Percentiles rank a stretch among this genome's conserved stretches.
phyloP scores from a whole-genome alignment of 169 alveolate species.

The Plasmodium vivax region DNA sequence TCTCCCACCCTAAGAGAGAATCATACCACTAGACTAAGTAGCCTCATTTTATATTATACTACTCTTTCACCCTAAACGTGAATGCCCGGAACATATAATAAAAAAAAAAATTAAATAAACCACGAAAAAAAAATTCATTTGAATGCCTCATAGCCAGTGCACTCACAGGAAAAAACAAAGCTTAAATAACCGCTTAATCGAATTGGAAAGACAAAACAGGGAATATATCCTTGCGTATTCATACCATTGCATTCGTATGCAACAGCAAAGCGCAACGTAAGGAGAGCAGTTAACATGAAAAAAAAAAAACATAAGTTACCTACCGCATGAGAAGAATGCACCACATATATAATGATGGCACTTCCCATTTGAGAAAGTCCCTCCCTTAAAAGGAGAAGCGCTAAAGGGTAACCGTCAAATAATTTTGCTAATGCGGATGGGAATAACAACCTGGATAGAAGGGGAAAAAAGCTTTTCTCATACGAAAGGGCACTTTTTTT shows the following conservation, averaged over 20 bases:
- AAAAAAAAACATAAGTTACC: not conserved
- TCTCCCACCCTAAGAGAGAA: conserved; percentile 99
- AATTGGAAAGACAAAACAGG: no score
- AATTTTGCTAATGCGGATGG: not conserved
- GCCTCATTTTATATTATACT: conserved; percentile 56
- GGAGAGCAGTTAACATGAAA: not conserved
- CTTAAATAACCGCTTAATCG: not conserved
- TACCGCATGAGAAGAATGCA: not conserved
- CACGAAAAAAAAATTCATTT: not conserved
- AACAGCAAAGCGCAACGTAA: not conserved
- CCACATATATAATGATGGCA: not conserved
- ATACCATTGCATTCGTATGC: not conserved
- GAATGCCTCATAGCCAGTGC: not conserved
- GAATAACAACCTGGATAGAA: not conserved
- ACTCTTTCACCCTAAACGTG: not conserved
- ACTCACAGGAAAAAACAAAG: not conserved
- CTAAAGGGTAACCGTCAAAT: not conserved
- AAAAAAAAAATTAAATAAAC: not conserved
- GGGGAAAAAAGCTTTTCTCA: not conserved
- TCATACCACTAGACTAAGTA: conserved; percentile 98
- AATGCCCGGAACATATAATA: not conserved
- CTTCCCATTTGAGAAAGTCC: not conserved
- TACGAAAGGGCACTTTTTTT: not conserved
- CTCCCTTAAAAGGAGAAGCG: not conserved
- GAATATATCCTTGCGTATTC: not conserved